A percentile compares a stretch with the other conserved stretches of the same genome.
Evolutionary conservation across 805 yeast genomes (phyloP).

Genomic region (Cyberlindnera sargentensis): DNA sequence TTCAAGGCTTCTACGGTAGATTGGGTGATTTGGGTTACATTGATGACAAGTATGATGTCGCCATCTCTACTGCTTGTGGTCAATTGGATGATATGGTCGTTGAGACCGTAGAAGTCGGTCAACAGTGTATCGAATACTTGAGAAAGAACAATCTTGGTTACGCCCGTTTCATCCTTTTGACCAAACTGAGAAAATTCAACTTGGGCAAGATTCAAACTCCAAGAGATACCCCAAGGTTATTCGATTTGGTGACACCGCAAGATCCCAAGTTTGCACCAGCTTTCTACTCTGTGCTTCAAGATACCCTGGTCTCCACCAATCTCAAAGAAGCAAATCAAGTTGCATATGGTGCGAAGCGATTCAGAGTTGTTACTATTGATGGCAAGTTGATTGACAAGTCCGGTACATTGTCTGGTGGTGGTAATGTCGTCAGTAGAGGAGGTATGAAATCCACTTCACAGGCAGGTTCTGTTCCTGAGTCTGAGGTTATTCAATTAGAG

Average conservation of each 20-base stretch:
- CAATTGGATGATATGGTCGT: constrained; percentile 91
- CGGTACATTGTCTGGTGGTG: constrained; percentile 98
- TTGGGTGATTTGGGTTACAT: constrained; percentile 90
- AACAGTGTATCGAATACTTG: constrained; percentile 73
- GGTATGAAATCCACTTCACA: constrained; percentile 53
- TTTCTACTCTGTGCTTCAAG: constrained; percentile 77
- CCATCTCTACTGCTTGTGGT: constrained; percentile 92
- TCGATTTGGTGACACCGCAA: constrained; percentile 69
- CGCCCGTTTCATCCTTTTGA: constrained; percentile 78
- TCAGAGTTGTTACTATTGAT: constrained; percentile 86
- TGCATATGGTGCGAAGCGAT: constrained; percentile 77
- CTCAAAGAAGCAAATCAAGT: constrained; percentile 77
- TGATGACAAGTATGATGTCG: constrained; percentile 83
- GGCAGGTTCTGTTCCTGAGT: constrained; percentile 41
- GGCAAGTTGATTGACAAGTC: constrained; percentile 89
- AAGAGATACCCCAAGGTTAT: constrained; percentile 66
- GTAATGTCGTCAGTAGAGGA: constrained; percentile 61
- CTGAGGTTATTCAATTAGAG: constrained; percentile 49
- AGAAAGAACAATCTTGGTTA: constrained; percentile 81
- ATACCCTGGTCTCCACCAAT: constrained; percentile 81
- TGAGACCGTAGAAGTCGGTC: constrained; percentile 66
- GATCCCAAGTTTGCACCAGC: constrained; percentile 75
- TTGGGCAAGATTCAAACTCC: constrained; percentile 61
- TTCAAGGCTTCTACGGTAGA: constrained; percentile 82
- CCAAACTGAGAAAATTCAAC: constrained; percentile 62